Percentiles rank a stretch among this genome's conserved stretches.
Conservation (phyloP, 1,139 yeast species). For the Scheffersomyces segobiensis region DNA sequence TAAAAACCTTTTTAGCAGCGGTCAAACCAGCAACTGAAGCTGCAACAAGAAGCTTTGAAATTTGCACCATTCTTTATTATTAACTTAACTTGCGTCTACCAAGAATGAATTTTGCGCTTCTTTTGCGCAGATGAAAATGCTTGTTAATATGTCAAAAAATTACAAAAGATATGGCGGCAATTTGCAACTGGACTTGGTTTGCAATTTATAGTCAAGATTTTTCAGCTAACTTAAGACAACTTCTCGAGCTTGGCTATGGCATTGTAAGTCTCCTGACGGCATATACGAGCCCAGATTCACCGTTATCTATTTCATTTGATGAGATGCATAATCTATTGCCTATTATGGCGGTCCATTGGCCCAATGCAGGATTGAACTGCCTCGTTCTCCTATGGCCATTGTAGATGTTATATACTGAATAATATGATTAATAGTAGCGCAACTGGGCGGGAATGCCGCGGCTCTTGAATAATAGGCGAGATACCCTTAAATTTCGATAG, state of each 20-base stretch:
- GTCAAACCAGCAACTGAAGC: neutral
- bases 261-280: neutral
- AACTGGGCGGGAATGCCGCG: neutral
- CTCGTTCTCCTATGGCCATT: neutral
- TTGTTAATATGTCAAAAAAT: neutral
- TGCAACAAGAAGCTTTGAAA: neutral
- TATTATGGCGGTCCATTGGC: neutral
- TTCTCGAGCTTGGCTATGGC: neutral
- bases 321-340: neutral
- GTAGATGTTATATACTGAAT: neutral
- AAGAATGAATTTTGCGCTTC: neutral
- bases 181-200: neutral
- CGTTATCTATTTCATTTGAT: neutral
- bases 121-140: neutral
- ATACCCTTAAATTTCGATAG: neutral
- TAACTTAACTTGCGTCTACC: neutral
- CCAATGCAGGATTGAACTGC: neutral
- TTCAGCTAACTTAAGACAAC: too few relatives aligned
- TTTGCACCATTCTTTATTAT: neutral
- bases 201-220: neutral
- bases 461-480: neutral
- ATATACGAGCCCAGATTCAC: neutral
- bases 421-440: neutral
- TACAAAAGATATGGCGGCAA: neutral
- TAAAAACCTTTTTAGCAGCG: slow-evolving; percentile 28